Base-by-base conservation (phyloP, 2,329 filamentous ascomycete genomes). In the Diaporthe helianthi region DNA sequence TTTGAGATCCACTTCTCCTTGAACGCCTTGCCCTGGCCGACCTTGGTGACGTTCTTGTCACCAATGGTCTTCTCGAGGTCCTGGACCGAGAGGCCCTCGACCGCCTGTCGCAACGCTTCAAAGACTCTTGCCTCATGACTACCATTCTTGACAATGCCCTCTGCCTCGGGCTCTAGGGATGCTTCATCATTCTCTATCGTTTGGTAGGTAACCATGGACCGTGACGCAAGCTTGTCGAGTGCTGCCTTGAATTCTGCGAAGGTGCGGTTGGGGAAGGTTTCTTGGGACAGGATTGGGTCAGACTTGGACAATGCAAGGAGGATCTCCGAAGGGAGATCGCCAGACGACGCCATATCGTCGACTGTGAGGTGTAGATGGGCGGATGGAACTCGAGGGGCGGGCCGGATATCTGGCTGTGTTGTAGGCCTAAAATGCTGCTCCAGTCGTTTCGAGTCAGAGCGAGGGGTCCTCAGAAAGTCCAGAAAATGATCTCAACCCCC, bases 21-120 rank as follows among this genome's bases (percentile, higher is more conserved):
- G 84, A 98, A 97, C 41, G 95, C 95, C 83, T 96, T 97, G 75
- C 94, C 94, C 79, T 96, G 92, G n/a, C 96, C 96, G 71, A 98
- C 85, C 82, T 93, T 95, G 61, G 90, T 86, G 53, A 88, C 90
- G 58, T 83, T 89, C 79, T 93, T 92, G 79, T 92, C 89, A 68
- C 92, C 91, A 73, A 95, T 89, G 67, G 83, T 83, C 78, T 83
- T 84, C 81, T 91, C 87, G 68, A 94, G 83, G 73, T 95, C 92
- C 73, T 87, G 83, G 71, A 98, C 91, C 73, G 92, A 92, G 79
- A 98, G 85, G 26, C 94, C 52, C 77, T 95, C 93, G 73, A 94
- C 79, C 36, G 91, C 90, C 73, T 87, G 83, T 74, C 87, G 85
- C 69, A 95, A 83, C 0, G 91, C 92, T 76, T 93, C 89, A 76